Conservation (phyloP, 495 filamentous ascomycete species). For the Aspergillus incahuasiensis region DNA sequence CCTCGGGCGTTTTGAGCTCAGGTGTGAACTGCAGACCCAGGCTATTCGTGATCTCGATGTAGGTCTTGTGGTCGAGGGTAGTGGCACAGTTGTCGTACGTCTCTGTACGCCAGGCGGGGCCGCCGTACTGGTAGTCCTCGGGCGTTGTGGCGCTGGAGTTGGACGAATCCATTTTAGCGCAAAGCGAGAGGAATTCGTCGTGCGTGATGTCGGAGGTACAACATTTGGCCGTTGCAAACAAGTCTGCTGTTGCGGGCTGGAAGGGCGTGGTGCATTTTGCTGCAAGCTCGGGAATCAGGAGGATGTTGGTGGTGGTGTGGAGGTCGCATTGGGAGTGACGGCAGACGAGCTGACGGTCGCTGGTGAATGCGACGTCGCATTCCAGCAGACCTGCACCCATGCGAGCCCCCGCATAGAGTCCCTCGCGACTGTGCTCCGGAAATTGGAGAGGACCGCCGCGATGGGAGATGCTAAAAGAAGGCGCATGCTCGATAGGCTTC, state of each 20-base stretch:
- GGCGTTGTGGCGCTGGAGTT: constrained; percentile 50
- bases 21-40: constrained; percentile 53
- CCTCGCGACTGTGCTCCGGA: constrained; percentile 55
- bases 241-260: constrained; percentile 39
- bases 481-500: constrained; percentile 32
- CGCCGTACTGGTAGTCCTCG: constrained; percentile 47
- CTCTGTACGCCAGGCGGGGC: constrained; percentile 52
- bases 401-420: constrained; percentile 47
- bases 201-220: constrained; percentile 61
- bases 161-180: constrained; percentile 58
- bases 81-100: constrained; percentile 55
- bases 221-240: constrained; percentile 48
- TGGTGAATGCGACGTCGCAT: constrained; percentile 61
- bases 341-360: constrained; percentile 56
- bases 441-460: constrained; percentile 57
- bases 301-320: constrained; percentile 61
- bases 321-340: constrained; percentile 60
- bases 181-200: constrained; percentile 54
- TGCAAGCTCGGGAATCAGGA: constrained; percentile 49
- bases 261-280: constrained; percentile 60
- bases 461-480: constrained; percentile 51
- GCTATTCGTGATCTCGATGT: constrained; percentile 49
- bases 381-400: constrained; percentile 63
- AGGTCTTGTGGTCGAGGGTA: constrained; percentile 48
- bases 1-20: constrained; percentile 56